Percentiles rank a stretch among this genome's conserved stretches.
These are phyloP conservation scores for Penicillium capsulatum DNA, from an alignment of 2,329 filamentous ascomycete genomes.

Conservation along the genomic window DNA sequence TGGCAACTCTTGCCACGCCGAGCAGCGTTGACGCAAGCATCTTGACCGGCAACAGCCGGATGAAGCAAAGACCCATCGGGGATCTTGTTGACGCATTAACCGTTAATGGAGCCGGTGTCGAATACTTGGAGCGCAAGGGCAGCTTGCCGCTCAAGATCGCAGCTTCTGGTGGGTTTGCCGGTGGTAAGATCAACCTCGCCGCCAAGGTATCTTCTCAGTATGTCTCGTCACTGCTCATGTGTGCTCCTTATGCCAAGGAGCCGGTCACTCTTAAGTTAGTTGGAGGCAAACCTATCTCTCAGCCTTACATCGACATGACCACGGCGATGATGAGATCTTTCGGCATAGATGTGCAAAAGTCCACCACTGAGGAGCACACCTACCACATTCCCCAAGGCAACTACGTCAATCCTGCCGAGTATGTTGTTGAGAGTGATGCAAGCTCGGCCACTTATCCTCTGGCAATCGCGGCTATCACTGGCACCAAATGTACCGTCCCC, in stretches of 20 bases:
- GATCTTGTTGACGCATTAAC: slow-evolving; percentile 86
- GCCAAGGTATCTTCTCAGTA: slow-evolving; percentile 99
- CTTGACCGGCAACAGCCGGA: slow-evolving; percentile 87
- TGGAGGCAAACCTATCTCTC: slow-evolving; percentile 95
- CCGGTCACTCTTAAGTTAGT: slow-evolving; percentile 85
- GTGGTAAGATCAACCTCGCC: slow-evolving; percentile 83
- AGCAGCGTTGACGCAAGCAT: slow-evolving; percentile 63
- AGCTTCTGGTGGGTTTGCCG: slow-evolving; percentile 76
- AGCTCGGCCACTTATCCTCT: slow-evolving; percentile 96
- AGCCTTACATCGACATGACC: slow-evolving; percentile 98
- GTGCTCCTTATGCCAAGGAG: slow-evolving; percentile 91
- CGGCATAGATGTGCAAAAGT: slow-evolving; percentile 74
- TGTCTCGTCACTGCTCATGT: slow-evolving; percentile 94
- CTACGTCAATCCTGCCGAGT: slow-evolving; percentile 80
- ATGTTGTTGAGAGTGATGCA: slow-evolving; percentile 92
- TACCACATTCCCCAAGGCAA: slow-evolving; percentile 85
- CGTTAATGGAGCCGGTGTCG: slow-evolving; percentile 78
- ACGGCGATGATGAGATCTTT: slow-evolving; percentile 96
- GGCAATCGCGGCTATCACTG: slow-evolving; percentile 89
- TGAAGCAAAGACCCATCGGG: slow-evolving; percentile 94
- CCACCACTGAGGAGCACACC: slow-evolving; percentile 74
- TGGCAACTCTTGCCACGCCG: slow-evolving; percentile 75
- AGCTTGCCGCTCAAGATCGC: slow-evolving; percentile 80
- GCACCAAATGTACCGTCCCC: slow-evolving; percentile 89
- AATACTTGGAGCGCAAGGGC: slow-evolving; percentile 77